Evolutionary conservation across 2,329 filamentous ascomycete genomes (phyloP).

Genomic region (Bipolaris victoriae): DNA sequence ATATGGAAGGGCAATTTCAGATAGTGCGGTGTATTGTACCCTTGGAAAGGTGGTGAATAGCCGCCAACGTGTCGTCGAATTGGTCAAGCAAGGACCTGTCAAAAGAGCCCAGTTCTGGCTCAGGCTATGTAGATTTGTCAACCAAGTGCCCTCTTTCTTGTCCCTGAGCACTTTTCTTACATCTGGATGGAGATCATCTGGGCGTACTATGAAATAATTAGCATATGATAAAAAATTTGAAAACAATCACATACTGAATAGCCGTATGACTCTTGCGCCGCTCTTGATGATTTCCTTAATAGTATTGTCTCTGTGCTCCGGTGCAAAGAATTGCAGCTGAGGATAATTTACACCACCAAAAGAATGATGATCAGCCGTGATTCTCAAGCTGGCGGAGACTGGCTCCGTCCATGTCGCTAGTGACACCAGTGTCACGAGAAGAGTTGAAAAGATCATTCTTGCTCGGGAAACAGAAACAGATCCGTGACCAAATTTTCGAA

Average conservation of each 20-base stretch:
- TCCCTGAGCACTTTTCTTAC: slow-evolving; percentile 17
- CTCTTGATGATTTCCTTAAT: slow-evolving; percentile 40
- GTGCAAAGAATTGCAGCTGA: slow-evolving; percentile 39
- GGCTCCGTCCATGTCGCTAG: slow-evolving; percentile 20
- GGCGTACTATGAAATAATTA: slow-evolving; percentile 26
- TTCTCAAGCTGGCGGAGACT: slow-evolving; percentile 31
- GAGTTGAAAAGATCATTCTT: slow-evolving; percentile 33
- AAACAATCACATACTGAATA: slow-evolving; percentile 37
- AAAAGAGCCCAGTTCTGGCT: slow-evolving; percentile 39
- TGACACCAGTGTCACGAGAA: slow-evolving; percentile 27
- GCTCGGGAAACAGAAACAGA: slow-evolving; percentile 13
- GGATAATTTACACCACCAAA: slow-evolving; percentile 47
- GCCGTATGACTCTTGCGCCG: slow-evolving; percentile 40
- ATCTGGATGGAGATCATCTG: slow-evolving; percentile 38
- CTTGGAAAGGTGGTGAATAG: slow-evolving; percentile 44
- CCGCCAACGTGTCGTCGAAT: slow-evolving; percentile 45
- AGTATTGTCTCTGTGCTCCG: slow-evolving; percentile 34
- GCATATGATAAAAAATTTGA: no score
- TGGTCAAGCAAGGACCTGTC: slow-evolving; percentile 42
- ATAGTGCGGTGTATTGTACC: slow-evolving; percentile 18
- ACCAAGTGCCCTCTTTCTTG: background rate
- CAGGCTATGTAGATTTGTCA: slow-evolving; percentile 27
- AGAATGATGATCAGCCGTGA: slow-evolving; percentile 40
- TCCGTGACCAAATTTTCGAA: slow-evolving; percentile 1
- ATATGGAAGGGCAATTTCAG: background rate